A percentile compares a stretch with the other conserved stretches of the same genome.
These are phyloP conservation scores for Artemisia annua DNA, from an alignment of 129 eudicot genomes.

Conservation along the genomic window DNA sequence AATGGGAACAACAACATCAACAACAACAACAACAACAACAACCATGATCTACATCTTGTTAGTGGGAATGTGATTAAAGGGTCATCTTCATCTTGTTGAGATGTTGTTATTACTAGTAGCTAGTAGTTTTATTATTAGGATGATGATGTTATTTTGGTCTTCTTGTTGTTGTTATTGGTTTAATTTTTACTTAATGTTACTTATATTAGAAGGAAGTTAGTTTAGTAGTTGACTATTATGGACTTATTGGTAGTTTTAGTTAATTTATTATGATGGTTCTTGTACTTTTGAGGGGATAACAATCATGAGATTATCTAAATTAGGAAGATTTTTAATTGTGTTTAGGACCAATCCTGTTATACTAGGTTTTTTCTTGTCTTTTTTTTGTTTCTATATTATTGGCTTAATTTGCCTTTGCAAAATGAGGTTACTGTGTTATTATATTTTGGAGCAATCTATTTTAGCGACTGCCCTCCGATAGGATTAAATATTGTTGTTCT, in stretches of 20 bases:
- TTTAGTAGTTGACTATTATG: background rate
- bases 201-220: conserved; percentile 29
- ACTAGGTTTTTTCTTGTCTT: conserved; percentile 22
- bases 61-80: conserved; percentile 39
- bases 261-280: conserved; percentile 5
- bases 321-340: conserved; percentile 25
- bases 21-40: background rate
- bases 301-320: conserved; percentile 33
- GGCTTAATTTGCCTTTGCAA: background rate
- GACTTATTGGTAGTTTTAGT: background rate
- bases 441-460: background rate
- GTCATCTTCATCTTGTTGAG: conserved; percentile 65
- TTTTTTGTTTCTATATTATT: background rate
- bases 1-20: background rate
- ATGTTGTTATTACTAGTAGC: conserved; percentile 2
- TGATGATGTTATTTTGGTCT: background rate
- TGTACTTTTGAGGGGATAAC: conserved; percentile 33
- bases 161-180: conserved; percentile 10
- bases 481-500: too few relatives aligned
- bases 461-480: too few relatives aligned
- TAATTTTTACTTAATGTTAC: background rate
- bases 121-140: background rate
- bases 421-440: background rate
- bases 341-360: conserved; percentile 26
- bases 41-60: background rate